phyloP scores from a whole-genome alignment of 1,139 yeast genomes.

The Nakaseomyces bracarensis region DNA sequence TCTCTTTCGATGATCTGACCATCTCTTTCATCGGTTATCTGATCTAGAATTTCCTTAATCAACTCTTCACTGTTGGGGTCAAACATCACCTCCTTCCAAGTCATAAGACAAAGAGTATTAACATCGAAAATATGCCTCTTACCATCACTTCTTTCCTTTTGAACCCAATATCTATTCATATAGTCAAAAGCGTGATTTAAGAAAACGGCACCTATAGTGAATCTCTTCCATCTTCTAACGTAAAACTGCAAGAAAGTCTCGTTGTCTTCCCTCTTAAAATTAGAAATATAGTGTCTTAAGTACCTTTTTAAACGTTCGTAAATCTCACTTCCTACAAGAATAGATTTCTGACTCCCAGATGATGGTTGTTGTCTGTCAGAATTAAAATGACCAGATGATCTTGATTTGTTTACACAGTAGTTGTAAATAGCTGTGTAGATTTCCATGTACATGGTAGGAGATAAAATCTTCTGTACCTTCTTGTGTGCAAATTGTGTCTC shows the following conservation, averaged over 20 bases:
- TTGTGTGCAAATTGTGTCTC: constrained; percentile 16
- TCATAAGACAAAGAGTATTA: constrained; percentile 72
- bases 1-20: constrained; percentile 67
- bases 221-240: constrained; percentile 82
- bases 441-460: constrained; percentile 64
- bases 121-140: constrained; percentile 85
- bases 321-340: constrained; percentile 76
- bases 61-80: constrained; percentile 51
- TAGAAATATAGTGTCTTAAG: constrained; percentile 51
- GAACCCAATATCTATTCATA: constrained; percentile 96
- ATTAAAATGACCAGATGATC: constrained; percentile 38
- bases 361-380: constrained; percentile 23
- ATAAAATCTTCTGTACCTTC: constrained; percentile 50
- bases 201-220: constrained; percentile 84
- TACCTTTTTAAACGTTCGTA: constrained; percentile 65
- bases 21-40: constrained; percentile 70
- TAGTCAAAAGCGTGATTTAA: constrained; percentile 91
- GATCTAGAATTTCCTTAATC: constrained; percentile 63
- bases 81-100: constrained; percentile 85
- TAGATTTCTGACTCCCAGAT: constrained; percentile 32
- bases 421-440: constrained; percentile 85
- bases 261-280: constrained; percentile 40
- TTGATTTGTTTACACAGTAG: constrained; percentile 80
- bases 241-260: constrained; percentile 79
- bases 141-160: constrained; percentile 94